Percentiles rank a stretch among this genome's conserved stretches.
These are phyloP conservation scores for Penicillium argentinense DNA, from an alignment of 495 filamentous ascomycete species.

Conservation along the genomic window DNA sequence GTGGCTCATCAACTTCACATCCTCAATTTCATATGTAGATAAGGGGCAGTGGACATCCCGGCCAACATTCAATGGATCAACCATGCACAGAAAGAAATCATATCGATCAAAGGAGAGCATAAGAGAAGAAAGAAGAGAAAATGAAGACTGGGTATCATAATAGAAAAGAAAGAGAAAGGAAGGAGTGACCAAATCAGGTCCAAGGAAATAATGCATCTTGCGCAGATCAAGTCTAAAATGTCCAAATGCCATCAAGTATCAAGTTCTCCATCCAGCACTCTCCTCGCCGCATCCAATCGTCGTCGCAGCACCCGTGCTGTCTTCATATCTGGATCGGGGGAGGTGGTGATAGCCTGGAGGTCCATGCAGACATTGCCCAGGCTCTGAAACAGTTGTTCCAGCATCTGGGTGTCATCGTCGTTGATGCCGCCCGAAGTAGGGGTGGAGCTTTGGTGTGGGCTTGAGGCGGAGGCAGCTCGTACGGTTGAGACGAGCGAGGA, in stretches of 20 bases:
- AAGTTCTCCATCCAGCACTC: conserved; percentile 66
- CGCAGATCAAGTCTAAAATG: too few species aligned
- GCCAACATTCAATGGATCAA: conserved; percentile 5
- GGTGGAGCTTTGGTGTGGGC: conserved; percentile 30
- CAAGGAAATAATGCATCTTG: conserved; percentile 6
- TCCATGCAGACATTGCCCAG: conserved; percentile 67
- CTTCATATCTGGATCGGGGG: conserved; percentile 50
- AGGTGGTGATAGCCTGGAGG: conserved; percentile 57
- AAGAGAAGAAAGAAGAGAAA: conserved; percentile 5
- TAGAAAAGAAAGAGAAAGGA: conserved; percentile 12
- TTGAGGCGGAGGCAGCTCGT: conserved; percentile 42
- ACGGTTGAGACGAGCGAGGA: conserved; percentile 40
- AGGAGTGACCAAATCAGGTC: conserved; percentile 4
- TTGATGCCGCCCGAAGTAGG: conserved; percentile 48
- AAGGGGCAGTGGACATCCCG: neutral
- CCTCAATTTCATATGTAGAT: too few species aligned
- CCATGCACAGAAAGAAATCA: neutral
- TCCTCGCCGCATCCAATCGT: conserved; percentile 69
- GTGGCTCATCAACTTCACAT: too few species aligned
- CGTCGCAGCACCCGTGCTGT: conserved; percentile 63
- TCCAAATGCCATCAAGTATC: conserved; percentile 44
- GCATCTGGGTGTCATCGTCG: conserved; percentile 69
- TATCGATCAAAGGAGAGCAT: too few species aligned
- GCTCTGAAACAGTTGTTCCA: conserved; percentile 74
- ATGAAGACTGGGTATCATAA: conserved; percentile 27